Conservation (phyloP, 2,329 filamentous ascomycete genomes). For the Aspergillus carbonarius region DNA sequence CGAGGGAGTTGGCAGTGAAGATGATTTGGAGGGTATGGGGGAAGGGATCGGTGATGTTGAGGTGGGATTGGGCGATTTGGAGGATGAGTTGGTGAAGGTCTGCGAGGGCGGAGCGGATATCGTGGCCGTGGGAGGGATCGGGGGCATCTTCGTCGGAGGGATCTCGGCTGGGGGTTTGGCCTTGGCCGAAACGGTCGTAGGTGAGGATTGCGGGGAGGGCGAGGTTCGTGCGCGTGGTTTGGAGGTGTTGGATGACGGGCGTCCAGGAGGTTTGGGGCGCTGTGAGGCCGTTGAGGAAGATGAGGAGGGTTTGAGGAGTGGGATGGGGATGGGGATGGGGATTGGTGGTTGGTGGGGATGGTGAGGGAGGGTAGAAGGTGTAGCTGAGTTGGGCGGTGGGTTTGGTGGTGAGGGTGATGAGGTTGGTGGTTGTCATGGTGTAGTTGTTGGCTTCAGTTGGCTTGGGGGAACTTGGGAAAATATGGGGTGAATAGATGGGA, state of each 20-base stretch:
- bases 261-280: constrained; percentile 43
- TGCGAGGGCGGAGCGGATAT: not conserved
- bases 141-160: constrained; percentile 35
- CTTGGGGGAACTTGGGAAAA: too few relatives aligned
- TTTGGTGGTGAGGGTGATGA: constrained; percentile 18
- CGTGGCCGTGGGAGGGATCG: constrained; percentile 22
- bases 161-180: constrained; percentile 50
- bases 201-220: constrained; percentile 48
- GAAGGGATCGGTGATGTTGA: constrained; percentile 16
- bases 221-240: constrained; percentile 13
- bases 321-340: constrained; percentile 1
- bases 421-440: not conserved
- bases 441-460: too few relatives aligned
- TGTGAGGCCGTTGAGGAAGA: constrained; percentile 49
- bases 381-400: constrained; percentile 20
- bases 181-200: constrained; percentile 62
- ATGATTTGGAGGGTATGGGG: constrained; percentile 32
- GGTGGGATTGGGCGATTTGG: constrained; percentile 38
- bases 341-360: not conserved
- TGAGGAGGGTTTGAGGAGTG: constrained; percentile 30
- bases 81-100: constrained; percentile 47
- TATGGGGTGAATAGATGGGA: not conserved
- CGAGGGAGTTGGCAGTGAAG: constrained; percentile 54
- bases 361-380: constrained; percentile 13
- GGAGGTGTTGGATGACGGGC: constrained; percentile 29